phyloP scores from a whole-genome alignment of 2,329 filamentous ascomycete species.

The Exutisphaerella laricina region DNA sequence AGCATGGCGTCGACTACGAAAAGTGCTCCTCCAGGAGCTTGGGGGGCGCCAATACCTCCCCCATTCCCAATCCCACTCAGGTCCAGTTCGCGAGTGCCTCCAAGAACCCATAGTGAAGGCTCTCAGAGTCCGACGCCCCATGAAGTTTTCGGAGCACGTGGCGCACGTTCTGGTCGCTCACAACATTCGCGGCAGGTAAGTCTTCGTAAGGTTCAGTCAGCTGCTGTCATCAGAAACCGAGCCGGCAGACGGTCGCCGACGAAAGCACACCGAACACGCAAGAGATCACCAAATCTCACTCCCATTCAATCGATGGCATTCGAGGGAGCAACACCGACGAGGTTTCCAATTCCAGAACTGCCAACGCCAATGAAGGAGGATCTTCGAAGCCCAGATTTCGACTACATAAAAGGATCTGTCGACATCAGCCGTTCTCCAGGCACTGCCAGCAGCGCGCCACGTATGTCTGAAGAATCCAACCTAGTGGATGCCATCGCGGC shows the following conservation, averaged over 20 bases:
- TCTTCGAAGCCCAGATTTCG: constrained; percentile 8
- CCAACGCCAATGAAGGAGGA: constrained; percentile 26
- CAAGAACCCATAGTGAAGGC: constrained; percentile 66
- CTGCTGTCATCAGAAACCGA: constrained; percentile 59
- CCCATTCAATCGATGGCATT: constrained; percentile 35
- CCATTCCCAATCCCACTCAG: constrained; percentile 90
- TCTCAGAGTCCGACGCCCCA: constrained; percentile 68
- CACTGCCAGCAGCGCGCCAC: constrained; percentile 10
- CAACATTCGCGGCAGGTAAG: constrained; percentile 35
- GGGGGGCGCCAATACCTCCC: constrained; percentile 42
- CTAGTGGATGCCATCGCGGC: constrained; percentile 96
- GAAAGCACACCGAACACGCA: constrained; percentile 33
- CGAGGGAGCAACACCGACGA: constrained; percentile 29
- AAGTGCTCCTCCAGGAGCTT: constrained; percentile 29
- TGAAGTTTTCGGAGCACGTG: constrained; percentile 25
- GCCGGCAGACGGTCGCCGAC: constrained; percentile 51
- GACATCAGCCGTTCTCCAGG: constrained; percentile 18
- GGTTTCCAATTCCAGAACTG: constrained; percentile 33
- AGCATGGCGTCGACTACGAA: constrained; percentile 42
- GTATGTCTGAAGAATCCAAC: constrained; percentile 43
- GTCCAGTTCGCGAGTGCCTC: constrained; percentile 70
- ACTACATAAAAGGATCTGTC: constrained; percentile 22
- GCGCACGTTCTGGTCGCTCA: constrained; percentile 14
- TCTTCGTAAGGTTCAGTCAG: constrained; percentile 79
- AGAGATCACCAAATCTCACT: constrained; percentile 32